Base-by-base conservation (phyloP, 139 green algal species). In the Picochlorum sp. region DNA sequence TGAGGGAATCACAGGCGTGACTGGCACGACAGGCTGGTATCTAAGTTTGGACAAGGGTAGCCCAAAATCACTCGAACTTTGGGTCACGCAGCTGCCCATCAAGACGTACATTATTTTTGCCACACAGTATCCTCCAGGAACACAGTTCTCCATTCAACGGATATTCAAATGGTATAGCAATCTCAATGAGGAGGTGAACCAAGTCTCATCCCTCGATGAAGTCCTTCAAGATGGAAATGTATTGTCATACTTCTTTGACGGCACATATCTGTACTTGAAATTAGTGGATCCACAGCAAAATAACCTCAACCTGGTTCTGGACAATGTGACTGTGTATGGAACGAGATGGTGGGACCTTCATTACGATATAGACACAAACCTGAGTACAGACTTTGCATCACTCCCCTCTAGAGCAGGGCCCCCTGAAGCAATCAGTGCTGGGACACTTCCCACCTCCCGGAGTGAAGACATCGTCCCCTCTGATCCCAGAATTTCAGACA, bases 1-100 rank as follows among this genome's bases (percentile, higher is more conserved):
- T 58, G 78, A 83, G 68, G 80, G 80, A 13, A 68, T 86, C 50
- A 83, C 80, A 0, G 80, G 80, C 0, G 76, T 83, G 2, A 79
- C 69, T 44, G 69, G 69, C 59, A 50, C 21, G 21, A 69, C 56
- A 8, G 80, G 80, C 18, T 86, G 79, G 79, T 85, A 85, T 46
- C 3, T 71, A n/a, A 66, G 76, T 65, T 49, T 72, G 32, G 49
- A 56, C 15, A 6, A 6, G 9, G 78, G 78, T 14, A 71, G 44
- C 2, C 76, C 76, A 28, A 75, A 64, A 11, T 49, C 47, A 21
- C 52, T 78, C 3, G 62, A 72, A 44, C 32, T 84, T 4, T 84
- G 66, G 65, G 13, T 81, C 11, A 76, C 61, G 3, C 67, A 74
- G 67, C 50, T 34, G 5, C 47, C 47, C n/a, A 8, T 54, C 47